Evolutionary conservation across 805 yeast genomes (phyloP).

Genomic region (Tetrapisispora iriomotensis): DNA sequence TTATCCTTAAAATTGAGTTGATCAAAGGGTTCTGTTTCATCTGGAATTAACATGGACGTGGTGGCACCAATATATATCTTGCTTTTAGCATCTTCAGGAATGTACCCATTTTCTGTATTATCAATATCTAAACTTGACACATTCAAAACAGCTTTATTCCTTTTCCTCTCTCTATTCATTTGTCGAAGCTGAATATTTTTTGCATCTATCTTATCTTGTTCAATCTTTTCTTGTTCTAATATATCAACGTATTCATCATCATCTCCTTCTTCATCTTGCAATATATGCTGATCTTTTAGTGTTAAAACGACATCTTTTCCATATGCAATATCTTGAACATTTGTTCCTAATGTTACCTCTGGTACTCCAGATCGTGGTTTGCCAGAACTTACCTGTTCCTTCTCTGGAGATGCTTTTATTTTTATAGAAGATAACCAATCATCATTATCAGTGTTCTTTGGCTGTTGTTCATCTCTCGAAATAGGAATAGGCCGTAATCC

Average conservation of each 20-base stretch:
- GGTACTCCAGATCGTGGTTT: slow-evolving; percentile 25
- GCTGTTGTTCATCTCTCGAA: neutral
- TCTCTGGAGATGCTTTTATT: neutral
- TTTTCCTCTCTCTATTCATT: slow-evolving; percentile 29
- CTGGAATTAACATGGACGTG: slow-evolving; percentile 3
- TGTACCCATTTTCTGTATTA: slow-evolving; percentile 10
- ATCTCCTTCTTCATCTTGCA: slow-evolving; percentile 20
- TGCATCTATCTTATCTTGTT: slow-evolving; percentile 22
- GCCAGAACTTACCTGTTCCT: slow-evolving; percentile 8
- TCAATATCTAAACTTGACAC: slow-evolving; percentile 18
- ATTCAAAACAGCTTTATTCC: slow-evolving; percentile 13
- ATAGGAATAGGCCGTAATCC: slow-evolving; percentile 33
- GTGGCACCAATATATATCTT: slow-evolving; percentile 15
- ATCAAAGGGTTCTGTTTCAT: slow-evolving; percentile 11
- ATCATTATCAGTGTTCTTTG: slow-evolving; percentile 4
- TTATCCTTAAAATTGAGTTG: neutral
- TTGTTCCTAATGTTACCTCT: slow-evolving; percentile 40
- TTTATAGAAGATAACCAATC: slow-evolving; percentile 23
- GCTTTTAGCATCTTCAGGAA: slow-evolving; percentile 16
- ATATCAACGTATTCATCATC: slow-evolving; percentile 19
- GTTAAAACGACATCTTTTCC: slow-evolving; percentile 44
- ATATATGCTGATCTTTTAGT: slow-evolving; percentile 35
- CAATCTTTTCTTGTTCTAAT: slow-evolving; percentile 20
- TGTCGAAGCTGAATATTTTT: slow-evolving; percentile 25
- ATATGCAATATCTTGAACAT: slow-evolving; percentile 31